phyloP scores from a whole-genome alignment of 1,284 basidiomycete species.

The Ganoderma meredithae region DNA sequence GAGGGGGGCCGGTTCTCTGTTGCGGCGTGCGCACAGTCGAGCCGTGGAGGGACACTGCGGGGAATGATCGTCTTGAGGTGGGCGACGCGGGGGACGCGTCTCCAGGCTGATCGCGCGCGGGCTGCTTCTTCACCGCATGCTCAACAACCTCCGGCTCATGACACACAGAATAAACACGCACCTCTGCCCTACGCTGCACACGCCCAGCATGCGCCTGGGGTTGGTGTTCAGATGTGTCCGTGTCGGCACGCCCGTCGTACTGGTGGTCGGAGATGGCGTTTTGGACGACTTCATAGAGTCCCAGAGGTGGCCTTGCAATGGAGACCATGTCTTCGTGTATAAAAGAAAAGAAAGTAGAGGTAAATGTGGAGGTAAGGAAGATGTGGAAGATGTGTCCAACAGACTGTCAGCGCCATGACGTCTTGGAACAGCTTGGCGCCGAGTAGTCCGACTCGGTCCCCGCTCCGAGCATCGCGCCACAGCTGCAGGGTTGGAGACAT shows the following conservation, averaged over 20 bases:
- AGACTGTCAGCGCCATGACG: neutral
- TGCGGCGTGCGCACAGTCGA: conserved; percentile 57
- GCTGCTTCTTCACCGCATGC: neutral
- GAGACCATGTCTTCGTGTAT: conserved; percentile 34
- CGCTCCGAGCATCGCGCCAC: no score
- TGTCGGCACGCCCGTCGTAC: conserved; percentile 14
- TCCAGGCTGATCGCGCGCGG: conserved; percentile 3
- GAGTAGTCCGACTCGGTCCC: no score
- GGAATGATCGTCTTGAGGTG: conserved; percentile 19
- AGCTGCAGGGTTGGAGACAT: no score
- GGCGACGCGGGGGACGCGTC: conserved; percentile 26
- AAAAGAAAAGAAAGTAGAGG: neutral
- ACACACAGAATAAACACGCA: neutral
- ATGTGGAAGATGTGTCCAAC: neutral
- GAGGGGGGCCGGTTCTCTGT: conserved; percentile 73
- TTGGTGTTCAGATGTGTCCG: conserved; percentile 22
- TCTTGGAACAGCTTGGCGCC: neutral
- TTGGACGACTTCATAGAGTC: conserved; percentile 36
- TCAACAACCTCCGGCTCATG: neutral
- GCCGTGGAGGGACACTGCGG: conserved; percentile 15
- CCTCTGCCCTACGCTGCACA: conserved; percentile 6
- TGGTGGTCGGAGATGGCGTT: conserved; percentile 30
- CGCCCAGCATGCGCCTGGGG: conserved; percentile 26
- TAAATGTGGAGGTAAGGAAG: neutral
- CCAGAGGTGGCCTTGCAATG: conserved; percentile 35